These are phyloP conservation scores for Xylariaceae sp. DNA, from an alignment of 2,329 filamentous ascomycete species.

Conservation along the genomic window DNA sequence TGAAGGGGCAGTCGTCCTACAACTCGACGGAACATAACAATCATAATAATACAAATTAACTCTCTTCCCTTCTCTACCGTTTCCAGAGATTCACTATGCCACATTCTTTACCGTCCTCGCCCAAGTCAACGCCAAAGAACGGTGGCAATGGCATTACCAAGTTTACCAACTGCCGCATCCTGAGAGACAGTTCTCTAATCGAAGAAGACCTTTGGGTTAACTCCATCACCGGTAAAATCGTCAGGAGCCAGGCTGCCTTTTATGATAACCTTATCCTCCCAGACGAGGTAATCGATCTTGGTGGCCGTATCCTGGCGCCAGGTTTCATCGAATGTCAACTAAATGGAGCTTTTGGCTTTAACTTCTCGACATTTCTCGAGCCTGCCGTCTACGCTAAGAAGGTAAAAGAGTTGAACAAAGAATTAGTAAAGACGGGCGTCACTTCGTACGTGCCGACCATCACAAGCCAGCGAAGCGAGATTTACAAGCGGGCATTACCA, in stretches of 20 bases:
- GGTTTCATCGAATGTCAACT: slow-evolving; percentile 91
- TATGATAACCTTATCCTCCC: slow-evolving; percentile 71
- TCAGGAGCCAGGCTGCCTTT: slow-evolving; percentile 68
- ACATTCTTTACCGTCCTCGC: slow-evolving; percentile 38
- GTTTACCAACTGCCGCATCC: slow-evolving; percentile 83
- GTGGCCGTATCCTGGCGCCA: slow-evolving; percentile 80
- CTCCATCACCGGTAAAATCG: slow-evolving; percentile 77
- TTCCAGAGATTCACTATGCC: slow-evolving; percentile 30
- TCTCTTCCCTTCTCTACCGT: slow-evolving; percentile 5
- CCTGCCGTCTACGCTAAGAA: slow-evolving; percentile 70
- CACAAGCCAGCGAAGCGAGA: slow-evolving; percentile 76
- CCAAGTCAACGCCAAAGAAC: slow-evolving; percentile 53
- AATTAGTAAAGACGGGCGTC: slow-evolving; percentile 76
- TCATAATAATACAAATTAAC: slow-evolving; percentile 2
- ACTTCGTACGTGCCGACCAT: slow-evolving; percentile 87
- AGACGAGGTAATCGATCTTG: slow-evolving; percentile 76
- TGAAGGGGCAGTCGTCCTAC: slow-evolving; percentile 34
- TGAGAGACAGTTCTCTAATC: slow-evolving; percentile 69
- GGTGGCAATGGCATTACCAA: slow-evolving; percentile 68
- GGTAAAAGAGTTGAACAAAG: slow-evolving; percentile 70
- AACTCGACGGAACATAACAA: slow-evolving; percentile 36
- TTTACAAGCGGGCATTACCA: slow-evolving; percentile 81
- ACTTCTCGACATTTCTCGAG: slow-evolving; percentile 79
- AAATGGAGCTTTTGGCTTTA: slow-evolving; percentile 91
- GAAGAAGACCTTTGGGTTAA: slow-evolving; percentile 88